Evolutionary conservation across 169 alveolate species (phyloP), one percentile per base, ranked within the genome.

Genomic region (Pseudocohnilembus persalinus): DNA sequence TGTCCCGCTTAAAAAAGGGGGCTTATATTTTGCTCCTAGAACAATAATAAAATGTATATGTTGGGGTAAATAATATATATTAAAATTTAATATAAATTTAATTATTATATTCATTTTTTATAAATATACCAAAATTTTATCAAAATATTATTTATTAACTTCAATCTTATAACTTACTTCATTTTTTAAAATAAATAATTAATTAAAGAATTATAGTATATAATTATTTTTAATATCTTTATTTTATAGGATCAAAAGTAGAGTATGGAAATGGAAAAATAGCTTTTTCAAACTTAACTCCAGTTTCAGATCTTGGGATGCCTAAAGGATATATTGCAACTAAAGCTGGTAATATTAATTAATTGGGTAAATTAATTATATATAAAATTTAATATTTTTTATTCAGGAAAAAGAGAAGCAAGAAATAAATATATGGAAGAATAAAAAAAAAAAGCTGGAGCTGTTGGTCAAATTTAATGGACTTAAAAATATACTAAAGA

Each of bases 301-400:
- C 95, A 0, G 87, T 87, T 31, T 73, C 49, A 4, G 95, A 91
- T 77, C n/a, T 91, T 26, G 95, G 95, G 0, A 81, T 91, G 65
- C 95, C 95, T 0, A 82, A 80, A 25, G 95, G 95, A 15, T 91
- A 91, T 73, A 84, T 86, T 73, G 65, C 83, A n/a, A 84, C 91
- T 4, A 85, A 83, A 63, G 90, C 81, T 26, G 89, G 68, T 49
- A 49, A 49, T 20, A 49, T 11, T 11, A 49, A 49, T 49, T 49
- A n/a, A n/a, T n/a, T n/a, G n/a, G n/a, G n/a, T n/a, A n/a, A n/a
- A n/a, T n/a, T 20, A 11, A 49, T 49, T 11, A 49, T 49, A 49
- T 49, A 11, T 11, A 49, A 49, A 49, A 49, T 49, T 49, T 11
- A 49, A 49, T 49, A 4, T 49, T 11, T 49, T 49, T 49, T 49